Evolutionary conservation across 139 green algal genomes (phyloP).

Genomic region (Bryopsis sp.): DNA sequence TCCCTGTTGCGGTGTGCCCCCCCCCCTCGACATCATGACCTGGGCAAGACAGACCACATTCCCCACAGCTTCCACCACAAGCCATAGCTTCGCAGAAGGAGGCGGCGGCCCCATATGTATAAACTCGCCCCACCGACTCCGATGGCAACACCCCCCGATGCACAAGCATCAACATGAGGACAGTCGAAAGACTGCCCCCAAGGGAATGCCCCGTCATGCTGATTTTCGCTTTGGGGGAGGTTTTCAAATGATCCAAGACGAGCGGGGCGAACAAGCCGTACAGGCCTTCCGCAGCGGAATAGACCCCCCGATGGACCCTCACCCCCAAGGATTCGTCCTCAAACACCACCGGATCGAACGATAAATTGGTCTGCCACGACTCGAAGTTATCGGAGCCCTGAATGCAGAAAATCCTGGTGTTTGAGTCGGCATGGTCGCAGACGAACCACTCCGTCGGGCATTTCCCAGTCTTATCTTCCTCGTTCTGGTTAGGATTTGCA

Average conservation of each 20-base stretch:
- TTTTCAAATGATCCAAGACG: conserved; percentile 71
- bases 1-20: not conserved
- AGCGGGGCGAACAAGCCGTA: conserved; percentile 85
- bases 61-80: not conserved
- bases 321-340: conserved; percentile 73
- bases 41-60: not conserved
- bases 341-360: conserved; percentile 92
- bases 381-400: conserved; percentile 77
- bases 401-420: conserved; percentile 65
- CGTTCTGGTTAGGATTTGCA: conserved; percentile 9
- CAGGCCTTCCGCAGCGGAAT: conserved; percentile 72
- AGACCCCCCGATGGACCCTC: conserved; percentile 89
- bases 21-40: not conserved
- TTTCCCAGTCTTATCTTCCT: not conserved
- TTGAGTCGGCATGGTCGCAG: conserved; percentile 48
- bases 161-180: conserved; percentile 86
- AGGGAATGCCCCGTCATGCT: conserved; percentile 89
- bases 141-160: conserved; percentile 53
- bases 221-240: conserved; percentile 53
- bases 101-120: conserved; percentile 86
- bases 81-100: conserved; percentile 69
- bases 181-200: conserved; percentile 72
- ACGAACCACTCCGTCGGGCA: conserved; percentile 76
- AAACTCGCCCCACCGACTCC: conserved; percentile 52
- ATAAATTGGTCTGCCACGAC: conserved; percentile 79